Percentiles rank a stretch among this genome's conserved stretches.
Evolutionary conservation across 2,329 filamentous ascomycete species (phyloP).

Genomic region (Scedosporium apiospermum): DNA sequence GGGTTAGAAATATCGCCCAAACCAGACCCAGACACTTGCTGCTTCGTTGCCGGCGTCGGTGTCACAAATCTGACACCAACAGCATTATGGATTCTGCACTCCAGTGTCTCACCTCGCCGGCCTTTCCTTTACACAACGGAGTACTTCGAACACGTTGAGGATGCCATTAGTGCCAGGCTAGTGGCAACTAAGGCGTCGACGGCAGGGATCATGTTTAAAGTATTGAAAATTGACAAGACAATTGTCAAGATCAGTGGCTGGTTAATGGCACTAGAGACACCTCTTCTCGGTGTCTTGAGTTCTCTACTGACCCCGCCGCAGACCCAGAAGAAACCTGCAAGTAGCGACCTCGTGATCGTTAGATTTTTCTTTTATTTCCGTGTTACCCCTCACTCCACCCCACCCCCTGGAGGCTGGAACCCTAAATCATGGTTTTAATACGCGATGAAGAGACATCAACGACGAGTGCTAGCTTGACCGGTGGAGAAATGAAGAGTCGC

Average conservation of each 20-base stretch:
- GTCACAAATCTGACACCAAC: neutral
- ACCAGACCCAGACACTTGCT: neutral
- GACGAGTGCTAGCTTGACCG: no score
- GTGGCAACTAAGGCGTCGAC: neutral
- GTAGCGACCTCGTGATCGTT: constrained; percentile 5
- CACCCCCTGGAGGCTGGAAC: neutral
- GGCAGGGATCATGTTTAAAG: no score
- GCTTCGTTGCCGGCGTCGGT: neutral
- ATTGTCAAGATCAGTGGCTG: no score
- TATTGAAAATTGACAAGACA: no score
- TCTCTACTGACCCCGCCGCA: constrained; percentile 1
- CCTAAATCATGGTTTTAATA: neutral
- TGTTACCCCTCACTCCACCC: constrained; percentile 1
- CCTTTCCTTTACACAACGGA: no score
- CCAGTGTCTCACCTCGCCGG: no score
- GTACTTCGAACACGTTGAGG: neutral
- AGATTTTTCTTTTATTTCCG: constrained; percentile 1
- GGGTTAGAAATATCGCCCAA: neutral
- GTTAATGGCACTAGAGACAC: neutral
- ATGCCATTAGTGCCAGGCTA: neutral
- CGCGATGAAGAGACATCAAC: no score
- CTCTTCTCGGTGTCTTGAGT: neutral
- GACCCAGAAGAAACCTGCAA: constrained; percentile 1
- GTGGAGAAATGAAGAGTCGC: no score
- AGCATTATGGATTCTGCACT: neutral